Conservation (phyloP, 148 eudicot genomes). For the Beta vulgaris region DNA sequence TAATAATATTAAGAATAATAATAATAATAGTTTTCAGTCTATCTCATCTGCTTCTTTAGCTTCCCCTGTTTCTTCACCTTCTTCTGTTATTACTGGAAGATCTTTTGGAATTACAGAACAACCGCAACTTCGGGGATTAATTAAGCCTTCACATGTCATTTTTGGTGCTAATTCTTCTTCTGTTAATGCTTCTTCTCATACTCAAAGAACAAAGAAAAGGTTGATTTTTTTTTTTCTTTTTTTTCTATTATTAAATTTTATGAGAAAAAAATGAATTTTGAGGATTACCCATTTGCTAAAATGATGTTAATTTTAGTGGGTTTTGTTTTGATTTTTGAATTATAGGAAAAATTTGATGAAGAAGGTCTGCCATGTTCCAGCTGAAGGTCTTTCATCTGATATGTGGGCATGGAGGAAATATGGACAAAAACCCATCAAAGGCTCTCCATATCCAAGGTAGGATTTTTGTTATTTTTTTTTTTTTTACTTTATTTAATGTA, state of each 20-base stretch:
- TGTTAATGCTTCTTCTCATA: conserved; percentile 13
- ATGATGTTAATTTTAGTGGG: conserved; percentile 18
- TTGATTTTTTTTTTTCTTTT: conserved; percentile 5
- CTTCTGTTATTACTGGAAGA: conserved; percentile 17
- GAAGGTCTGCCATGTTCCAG: conserved; percentile 84
- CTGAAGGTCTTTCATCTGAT: conserved; percentile 78
- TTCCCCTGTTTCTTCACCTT: conserved; percentile 25
- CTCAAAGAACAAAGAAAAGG: conserved; percentile 72
- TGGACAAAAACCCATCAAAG: conserved; percentile 96
- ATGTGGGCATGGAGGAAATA: conserved; percentile 98
- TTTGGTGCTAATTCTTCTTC: conserved; percentile 21
- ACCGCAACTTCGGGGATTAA: conserved; percentile 25
- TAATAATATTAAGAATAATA: neutral
- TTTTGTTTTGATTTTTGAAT: conserved; percentile 6
- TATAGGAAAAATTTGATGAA: conserved; percentile 72
- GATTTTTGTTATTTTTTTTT: neutral
- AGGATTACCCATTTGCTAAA: conserved; percentile 8
- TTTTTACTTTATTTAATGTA: neutral
- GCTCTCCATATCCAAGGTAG: conserved; percentile 93
- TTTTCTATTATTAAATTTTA: neutral
- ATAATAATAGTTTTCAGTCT: conserved; percentile 8
- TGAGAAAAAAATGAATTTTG: conserved; percentile 13
- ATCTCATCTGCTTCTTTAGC: conserved; percentile 6
- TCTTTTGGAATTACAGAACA: conserved; percentile 14
- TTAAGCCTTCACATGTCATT: conserved; percentile 30